Percentiles rank a stretch among this genome's conserved stretches.
Evolutionary conservation across 192 early-diverging fungal species (phyloP).

Genomic region (Linnemannia schmuckeri): DNA sequence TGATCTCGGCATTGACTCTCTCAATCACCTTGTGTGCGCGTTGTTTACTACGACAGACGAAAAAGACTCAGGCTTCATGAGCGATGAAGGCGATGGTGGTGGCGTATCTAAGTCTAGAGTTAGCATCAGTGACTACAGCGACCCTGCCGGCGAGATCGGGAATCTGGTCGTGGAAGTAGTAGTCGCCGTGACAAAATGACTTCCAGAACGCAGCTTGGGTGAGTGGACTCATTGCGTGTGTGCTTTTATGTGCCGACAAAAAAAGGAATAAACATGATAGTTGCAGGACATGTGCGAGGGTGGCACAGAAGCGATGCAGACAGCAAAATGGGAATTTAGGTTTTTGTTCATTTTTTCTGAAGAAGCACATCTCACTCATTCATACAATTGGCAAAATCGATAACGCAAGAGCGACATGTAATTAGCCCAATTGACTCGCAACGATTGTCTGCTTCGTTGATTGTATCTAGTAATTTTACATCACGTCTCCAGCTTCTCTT

Average conservation of each 20-base stretch:
- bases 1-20: constrained; percentile 25
- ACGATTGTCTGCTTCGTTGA: not conserved
- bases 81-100: constrained; percentile 20
- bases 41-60: constrained; percentile 15
- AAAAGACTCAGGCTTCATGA: constrained; percentile 26
- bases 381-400: too few species aligned
- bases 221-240: not conserved
- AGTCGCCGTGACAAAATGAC: not conserved
- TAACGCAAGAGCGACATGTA: not conserved
- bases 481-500: constrained; percentile 16
- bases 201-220: not conserved
- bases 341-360: too few species aligned
- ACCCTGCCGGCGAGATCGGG: constrained; percentile 50
- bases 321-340: too few species aligned
- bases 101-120: constrained; percentile 45
- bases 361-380: too few species aligned
- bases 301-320: too few species aligned
- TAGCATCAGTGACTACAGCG: constrained; percentile 60
- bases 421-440: not conserved
- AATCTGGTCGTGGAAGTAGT: constrained; percentile 24
- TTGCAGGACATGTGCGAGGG: too few species aligned
- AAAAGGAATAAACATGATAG: too few species aligned
- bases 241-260: not conserved
- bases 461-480: too few species aligned
- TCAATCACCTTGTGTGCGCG: constrained; percentile 4